A percentile compares a stretch with the other conserved stretches of the same genome.
Conservation (phyloP, 1,139 yeast species). For the Arxiozyma bovina region DNA sequence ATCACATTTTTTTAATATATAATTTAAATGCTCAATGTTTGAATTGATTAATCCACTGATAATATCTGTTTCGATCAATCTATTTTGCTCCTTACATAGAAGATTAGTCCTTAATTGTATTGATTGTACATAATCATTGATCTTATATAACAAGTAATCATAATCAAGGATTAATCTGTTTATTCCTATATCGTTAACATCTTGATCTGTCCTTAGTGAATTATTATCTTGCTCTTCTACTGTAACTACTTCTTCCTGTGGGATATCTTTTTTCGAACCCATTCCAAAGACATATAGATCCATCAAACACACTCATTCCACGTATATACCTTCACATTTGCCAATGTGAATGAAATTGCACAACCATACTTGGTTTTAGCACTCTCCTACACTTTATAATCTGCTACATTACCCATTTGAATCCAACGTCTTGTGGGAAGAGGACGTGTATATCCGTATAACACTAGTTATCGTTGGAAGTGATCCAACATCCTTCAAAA, state of each 20-base stretch:
- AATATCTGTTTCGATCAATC: slow-evolving; percentile 30
- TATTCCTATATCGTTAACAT: slow-evolving; percentile 47
- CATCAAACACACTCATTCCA: background rate
- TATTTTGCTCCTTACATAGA: slow-evolving; percentile 30
- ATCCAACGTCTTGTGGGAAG: background rate
- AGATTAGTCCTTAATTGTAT: slow-evolving; percentile 34
- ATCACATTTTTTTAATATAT: slow-evolving; percentile 42
- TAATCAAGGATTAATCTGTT: slow-evolving; percentile 49
- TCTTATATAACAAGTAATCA: slow-evolving; percentile 55
- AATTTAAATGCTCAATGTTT: slow-evolving; percentile 39
- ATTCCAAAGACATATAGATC: background rate
- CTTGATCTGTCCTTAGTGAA: slow-evolving; percentile 32
- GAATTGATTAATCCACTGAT: slow-evolving; percentile 35
- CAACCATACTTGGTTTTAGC: background rate
- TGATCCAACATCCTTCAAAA: background rate
- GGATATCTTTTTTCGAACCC: background rate
- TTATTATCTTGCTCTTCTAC: background rate
- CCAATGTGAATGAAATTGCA: no score
- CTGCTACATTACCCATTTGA: background rate
- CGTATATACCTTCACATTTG: no score
- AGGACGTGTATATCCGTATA: background rate
- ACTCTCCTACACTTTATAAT: background rate
- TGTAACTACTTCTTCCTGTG: background rate
- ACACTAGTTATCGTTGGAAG: background rate
- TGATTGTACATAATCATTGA: slow-evolving; percentile 43